A percentile compares a stretch with the other conserved stretches of the same genome.
Evolutionary conservation across 164 flowering plant genomes (phyloP).

Genomic region (Dillenia turbinata): DNA sequence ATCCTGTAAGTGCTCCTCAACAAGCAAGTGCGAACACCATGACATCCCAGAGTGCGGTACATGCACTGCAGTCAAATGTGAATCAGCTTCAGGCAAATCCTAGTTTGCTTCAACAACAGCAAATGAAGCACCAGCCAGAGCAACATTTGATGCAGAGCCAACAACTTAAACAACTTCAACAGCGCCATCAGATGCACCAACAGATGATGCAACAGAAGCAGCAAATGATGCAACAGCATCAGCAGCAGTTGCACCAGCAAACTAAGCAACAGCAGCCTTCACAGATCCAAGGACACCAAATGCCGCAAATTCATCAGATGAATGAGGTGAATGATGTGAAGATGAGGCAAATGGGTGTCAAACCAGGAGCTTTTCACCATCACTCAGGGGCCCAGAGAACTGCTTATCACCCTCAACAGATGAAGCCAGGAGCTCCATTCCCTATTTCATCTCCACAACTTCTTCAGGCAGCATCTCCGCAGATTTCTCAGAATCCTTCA

Average conservation of each 20-base stretch:
- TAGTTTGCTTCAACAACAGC: slow-evolving; percentile 54
- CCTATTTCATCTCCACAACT: slow-evolving; percentile 70
- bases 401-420: slow-evolving; percentile 46
- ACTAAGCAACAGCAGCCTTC: too few relatives aligned
- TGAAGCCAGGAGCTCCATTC: slow-evolving; percentile 57
- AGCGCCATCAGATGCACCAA: not conserved
- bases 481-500: slow-evolving; percentile 67
- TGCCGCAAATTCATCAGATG: slow-evolving; percentile 59
- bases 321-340: slow-evolving; percentile 61
- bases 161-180: slow-evolving; percentile 4
- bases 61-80: slow-evolving; percentile 45
- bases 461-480: slow-evolving; percentile 68
- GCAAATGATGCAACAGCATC: too few relatives aligned
- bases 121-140: slow-evolving; percentile 50
- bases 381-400: slow-evolving; percentile 48
- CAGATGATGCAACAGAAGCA: too few relatives aligned
- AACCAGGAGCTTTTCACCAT: slow-evolving; percentile 57
- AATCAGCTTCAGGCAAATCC: slow-evolving; percentile 44
- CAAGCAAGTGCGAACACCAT: slow-evolving; percentile 43
- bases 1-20: slow-evolving; percentile 45
- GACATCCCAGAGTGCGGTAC: slow-evolving; percentile 44
- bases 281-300: slow-evolving; percentile 8
- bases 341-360: slow-evolving; percentile 51
- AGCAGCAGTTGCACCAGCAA: too few relatives aligned
- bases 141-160: slow-evolving; percentile 11